phyloP scores from a whole-genome alignment of 108 stramenopile species.

The Stephanodiscus triporus region DNA sequence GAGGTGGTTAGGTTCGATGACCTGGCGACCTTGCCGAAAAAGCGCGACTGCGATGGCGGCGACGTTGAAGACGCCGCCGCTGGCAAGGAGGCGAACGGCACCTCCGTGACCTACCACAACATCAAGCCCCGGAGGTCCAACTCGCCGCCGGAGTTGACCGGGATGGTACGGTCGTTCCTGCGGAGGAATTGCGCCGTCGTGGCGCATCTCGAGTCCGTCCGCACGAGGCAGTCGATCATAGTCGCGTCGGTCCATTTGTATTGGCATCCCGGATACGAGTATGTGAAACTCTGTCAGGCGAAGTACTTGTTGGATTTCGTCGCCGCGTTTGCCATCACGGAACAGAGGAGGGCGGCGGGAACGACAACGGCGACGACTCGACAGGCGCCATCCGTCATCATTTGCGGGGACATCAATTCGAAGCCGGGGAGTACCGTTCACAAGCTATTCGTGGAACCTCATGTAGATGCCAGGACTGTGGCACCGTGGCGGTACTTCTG shows the following conservation, averaged over 20 bases:
- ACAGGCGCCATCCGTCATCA: slow-evolving; percentile 42
- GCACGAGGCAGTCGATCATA: slow-evolving; percentile 41
- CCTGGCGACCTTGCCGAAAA: slow-evolving; percentile 59
- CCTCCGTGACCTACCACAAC: background rate
- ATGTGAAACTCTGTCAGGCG: slow-evolving; percentile 75
- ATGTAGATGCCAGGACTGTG: slow-evolving; percentile 70
- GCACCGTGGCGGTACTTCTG: slow-evolving; percentile 75
- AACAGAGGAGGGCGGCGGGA: background rate
- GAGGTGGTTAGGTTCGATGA: slow-evolving; percentile 78
- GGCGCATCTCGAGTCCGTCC: slow-evolving; percentile 45
- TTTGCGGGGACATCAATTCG: slow-evolving; percentile 87
- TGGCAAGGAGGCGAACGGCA: background rate
- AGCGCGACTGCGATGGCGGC: background rate
- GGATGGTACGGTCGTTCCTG: slow-evolving; percentile 66
- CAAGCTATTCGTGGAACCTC: slow-evolving; percentile 58
- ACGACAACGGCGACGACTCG: background rate
- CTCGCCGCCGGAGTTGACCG: slow-evolving; percentile 57
- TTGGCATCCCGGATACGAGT: slow-evolving; percentile 87
- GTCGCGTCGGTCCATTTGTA: slow-evolving; percentile 81
- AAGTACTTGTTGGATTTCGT: slow-evolving; percentile 70
- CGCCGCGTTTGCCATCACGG: slow-evolving; percentile 32
- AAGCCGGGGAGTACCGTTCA: slow-evolving; percentile 70
- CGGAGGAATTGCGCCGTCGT: slow-evolving; percentile 77
- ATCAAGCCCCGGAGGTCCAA: slow-evolving; percentile 44
- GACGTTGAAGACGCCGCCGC: too few species aligned